phyloP scores from a whole-genome alignment of 495 filamentous ascomycete genomes.

The Aspergillus conjunctus region DNA sequence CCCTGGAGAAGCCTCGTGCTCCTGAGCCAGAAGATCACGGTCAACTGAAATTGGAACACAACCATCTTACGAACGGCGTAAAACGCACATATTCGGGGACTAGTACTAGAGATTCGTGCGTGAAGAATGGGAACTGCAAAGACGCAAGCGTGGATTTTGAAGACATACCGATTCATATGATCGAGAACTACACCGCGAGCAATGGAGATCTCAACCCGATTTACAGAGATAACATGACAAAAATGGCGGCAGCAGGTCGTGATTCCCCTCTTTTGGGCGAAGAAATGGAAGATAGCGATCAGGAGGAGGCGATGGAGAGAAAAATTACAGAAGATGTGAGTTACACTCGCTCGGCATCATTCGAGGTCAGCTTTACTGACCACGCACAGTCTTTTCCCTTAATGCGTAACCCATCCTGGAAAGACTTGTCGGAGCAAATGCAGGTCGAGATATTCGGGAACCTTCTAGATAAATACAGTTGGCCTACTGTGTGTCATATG shows the following conservation, averaged over 20 bases:
- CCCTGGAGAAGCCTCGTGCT: slow-evolving; percentile 28
- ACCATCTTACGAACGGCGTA: neutral
- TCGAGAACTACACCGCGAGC: slow-evolving; percentile 36
- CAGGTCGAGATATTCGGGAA: slow-evolving; percentile 42
- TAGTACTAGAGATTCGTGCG: neutral
- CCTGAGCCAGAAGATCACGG: neutral
- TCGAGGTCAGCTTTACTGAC: too few species aligned
- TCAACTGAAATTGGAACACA: slow-evolving; percentile 1
- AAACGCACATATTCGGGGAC: neutral
- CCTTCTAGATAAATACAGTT: slow-evolving; percentile 27
- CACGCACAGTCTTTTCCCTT: neutral
- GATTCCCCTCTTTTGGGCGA: slow-evolving; percentile 7
- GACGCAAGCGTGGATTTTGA: slow-evolving; percentile 17
- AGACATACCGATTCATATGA: slow-evolving; percentile 18
- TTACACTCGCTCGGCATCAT: too few species aligned
- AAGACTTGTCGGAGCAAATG: slow-evolving; percentile 35
- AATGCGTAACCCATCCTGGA: slow-evolving; percentile 25
- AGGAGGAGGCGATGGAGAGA: slow-evolving; percentile 18
- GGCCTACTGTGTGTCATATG: slow-evolving; percentile 21
- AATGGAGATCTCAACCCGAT: slow-evolving; percentile 40
- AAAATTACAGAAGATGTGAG: neutral
- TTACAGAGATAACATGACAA: slow-evolving; percentile 41
- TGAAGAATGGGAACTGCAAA: neutral
- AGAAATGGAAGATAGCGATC: slow-evolving; percentile 31
- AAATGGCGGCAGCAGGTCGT: slow-evolving; percentile 23